phyloP scores from a whole-genome alignment of 345 rosid genomes.

The Citrus reticulata region DNA sequence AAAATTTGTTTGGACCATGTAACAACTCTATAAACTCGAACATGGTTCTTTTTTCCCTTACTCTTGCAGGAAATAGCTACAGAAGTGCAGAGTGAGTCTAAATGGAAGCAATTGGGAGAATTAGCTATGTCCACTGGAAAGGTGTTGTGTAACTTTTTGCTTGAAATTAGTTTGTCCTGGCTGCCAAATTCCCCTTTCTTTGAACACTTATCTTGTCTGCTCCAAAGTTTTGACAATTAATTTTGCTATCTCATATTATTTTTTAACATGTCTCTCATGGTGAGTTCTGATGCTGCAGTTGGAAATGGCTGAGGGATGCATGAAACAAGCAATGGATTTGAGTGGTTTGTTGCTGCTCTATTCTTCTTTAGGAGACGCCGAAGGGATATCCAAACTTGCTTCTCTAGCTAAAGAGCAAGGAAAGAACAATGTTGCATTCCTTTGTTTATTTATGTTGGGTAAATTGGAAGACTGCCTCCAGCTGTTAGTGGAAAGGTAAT shows the following conservation, averaged over 20 bases:
- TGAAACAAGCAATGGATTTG: slow-evolving; percentile 88
- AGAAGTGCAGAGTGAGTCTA: slow-evolving; percentile 83
- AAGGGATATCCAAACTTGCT: slow-evolving; percentile 80
- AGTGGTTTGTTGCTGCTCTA: slow-evolving; percentile 94
- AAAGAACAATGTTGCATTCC: slow-evolving; percentile 94
- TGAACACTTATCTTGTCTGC: background rate
- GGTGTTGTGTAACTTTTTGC: slow-evolving; percentile 33
- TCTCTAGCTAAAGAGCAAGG: slow-evolving; percentile 92
- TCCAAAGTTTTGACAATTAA: background rate
- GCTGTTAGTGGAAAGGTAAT: slow-evolving; percentile 88
- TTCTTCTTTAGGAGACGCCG: slow-evolving; percentile 95
- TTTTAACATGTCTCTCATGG: background rate
- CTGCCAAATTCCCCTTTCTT: background rate
- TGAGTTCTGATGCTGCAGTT: slow-evolving; percentile 53
- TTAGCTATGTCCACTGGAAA: slow-evolving; percentile 95
- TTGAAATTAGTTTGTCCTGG: background rate
- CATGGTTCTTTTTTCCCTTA: background rate
- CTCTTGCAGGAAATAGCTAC: slow-evolving; percentile 71
- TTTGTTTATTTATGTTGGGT: slow-evolving; percentile 90
- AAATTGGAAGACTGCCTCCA: slow-evolving; percentile 93
- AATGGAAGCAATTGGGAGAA: slow-evolving; percentile 99
- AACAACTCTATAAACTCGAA: slow-evolving; percentile 3
- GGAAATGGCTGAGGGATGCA: slow-evolving; percentile 98
- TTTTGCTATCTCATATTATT: background rate
- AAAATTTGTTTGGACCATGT: slow-evolving; percentile 4